These are phyloP conservation scores for Pythium angustatum DNA, from an alignment of 352 stramenopile genomes.

Conservation along the genomic window DNA sequence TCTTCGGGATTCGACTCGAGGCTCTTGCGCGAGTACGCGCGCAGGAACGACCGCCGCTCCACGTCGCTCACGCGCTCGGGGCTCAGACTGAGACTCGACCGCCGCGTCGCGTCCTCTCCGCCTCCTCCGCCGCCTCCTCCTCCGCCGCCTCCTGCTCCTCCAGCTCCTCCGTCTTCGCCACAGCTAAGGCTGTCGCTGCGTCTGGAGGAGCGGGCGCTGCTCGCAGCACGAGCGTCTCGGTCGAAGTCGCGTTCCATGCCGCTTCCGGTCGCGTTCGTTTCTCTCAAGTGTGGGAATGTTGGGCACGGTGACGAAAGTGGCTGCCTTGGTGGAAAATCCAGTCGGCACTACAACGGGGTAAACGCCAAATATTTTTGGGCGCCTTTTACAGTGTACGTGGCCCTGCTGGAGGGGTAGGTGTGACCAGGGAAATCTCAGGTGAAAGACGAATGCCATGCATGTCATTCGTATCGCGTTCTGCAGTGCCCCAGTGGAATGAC, in stretches of 20 bases:
- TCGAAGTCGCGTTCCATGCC: constrained; percentile 15
- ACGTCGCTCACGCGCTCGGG: constrained; percentile 26
- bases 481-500: not conserved
- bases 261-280: constrained; percentile 4
- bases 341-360: not conserved
- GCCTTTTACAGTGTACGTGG: too few relatives aligned
- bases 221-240: too few relatives aligned
- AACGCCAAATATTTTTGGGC: not conserved
- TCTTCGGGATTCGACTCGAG: constrained; percentile 41
- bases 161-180: not conserved
- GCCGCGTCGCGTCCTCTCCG: not conserved
- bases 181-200: constrained; percentile 14
- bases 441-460: not conserved
- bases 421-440: not conserved
- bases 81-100: constrained; percentile 2
- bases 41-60: constrained; percentile 31
- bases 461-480: too few relatives aligned
- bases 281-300: not conserved
- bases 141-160: too few relatives aligned
- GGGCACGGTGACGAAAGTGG: not conserved
- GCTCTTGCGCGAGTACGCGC: constrained; percentile 38
- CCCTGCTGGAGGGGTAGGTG: not conserved
- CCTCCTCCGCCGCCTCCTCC: too few relatives aligned
- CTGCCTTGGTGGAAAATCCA: not conserved
- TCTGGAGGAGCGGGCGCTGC: constrained; percentile 23